phyloP scores from a whole-genome alignment of 163 green algal species.

The Smithsoniella earleae region DNA sequence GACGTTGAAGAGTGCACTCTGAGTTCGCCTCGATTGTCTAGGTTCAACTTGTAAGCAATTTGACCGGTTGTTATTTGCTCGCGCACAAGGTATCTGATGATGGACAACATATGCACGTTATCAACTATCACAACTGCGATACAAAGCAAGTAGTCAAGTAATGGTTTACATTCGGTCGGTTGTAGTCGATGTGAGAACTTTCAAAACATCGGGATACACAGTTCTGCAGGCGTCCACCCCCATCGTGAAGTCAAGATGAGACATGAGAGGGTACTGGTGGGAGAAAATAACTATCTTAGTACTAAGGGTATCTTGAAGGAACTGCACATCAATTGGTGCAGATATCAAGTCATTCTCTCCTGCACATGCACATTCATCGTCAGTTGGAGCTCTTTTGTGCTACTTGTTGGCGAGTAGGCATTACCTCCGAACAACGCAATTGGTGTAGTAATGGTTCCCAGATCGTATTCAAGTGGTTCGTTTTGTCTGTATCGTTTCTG shows the following conservation, averaged over 20 bases:
- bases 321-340: slow-evolving; percentile 42
- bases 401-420: neutral
- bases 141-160: no score
- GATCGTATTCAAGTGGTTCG: slow-evolving; percentile 49
- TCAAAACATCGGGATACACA: slow-evolving; percentile 40
- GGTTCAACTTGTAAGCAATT: no score
- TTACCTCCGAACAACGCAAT: slow-evolving; percentile 47
- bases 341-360: slow-evolving; percentile 51
- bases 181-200: slow-evolving; percentile 30
- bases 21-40: no score
- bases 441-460: slow-evolving; percentile 37
- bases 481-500: slow-evolving; percentile 43
- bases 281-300: slow-evolving; percentile 33
- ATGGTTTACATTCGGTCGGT: no score
- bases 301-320: slow-evolving; percentile 43
- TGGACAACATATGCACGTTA: no score
- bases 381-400: neutral
- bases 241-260: slow-evolving; percentile 66
- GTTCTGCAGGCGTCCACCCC: slow-evolving; percentile 41
- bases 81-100: no score
- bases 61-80: no score
- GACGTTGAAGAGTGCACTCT: no score
- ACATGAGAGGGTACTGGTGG: slow-evolving; percentile 41
- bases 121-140: no score
- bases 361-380: slow-evolving; percentile 23